Evolutionary conservation across 2,329 filamentous ascomycete species (phyloP).

Genomic region (Endothia cerciana): DNA sequence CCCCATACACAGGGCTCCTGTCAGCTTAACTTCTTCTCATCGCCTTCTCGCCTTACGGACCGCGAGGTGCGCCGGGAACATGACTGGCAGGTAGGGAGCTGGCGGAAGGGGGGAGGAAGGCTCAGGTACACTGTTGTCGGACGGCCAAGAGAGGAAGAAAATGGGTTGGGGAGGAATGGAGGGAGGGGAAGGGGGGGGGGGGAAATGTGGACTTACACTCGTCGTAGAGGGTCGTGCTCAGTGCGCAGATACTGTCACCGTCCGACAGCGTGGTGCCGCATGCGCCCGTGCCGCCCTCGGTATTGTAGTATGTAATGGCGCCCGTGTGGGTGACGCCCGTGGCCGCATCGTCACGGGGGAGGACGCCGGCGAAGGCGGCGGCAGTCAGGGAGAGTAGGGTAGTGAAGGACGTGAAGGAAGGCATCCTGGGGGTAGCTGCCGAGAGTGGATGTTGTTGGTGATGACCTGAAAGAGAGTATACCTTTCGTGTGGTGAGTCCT

Average conservation of each 20-base stretch:
- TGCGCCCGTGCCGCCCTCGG: conserved; percentile 7
- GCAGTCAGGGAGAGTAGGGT: background rate
- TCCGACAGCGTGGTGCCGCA: conserved; percentile 16
- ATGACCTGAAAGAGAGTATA: background rate
- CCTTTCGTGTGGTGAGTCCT: conserved; percentile 2
- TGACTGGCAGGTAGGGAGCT: background rate
- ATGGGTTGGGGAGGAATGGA: background rate
- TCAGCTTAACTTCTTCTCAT: background rate
- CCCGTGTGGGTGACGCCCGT: conserved; percentile 5
- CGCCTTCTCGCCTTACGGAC: background rate
- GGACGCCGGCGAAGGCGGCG: conserved; percentile 1
- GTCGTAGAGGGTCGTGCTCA: conserved; percentile 12
- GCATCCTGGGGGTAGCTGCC: conserved; percentile 2
- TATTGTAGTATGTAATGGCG: conserved; percentile 18
- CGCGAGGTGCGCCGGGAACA: background rate
- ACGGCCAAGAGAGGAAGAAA: too few species aligned
- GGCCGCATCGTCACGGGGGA: conserved; percentile 8
- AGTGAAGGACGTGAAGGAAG: background rate
- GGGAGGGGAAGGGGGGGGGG: too few species aligned
- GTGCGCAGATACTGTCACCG: conserved; percentile 4
- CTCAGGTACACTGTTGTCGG: too few species aligned
- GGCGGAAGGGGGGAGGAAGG: background rate
- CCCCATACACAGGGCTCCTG: background rate
- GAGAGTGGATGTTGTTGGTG: background rate
- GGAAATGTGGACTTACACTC: background rate